Evolutionary conservation across 1,284 basidiomycete genomes (phyloP).

Genomic region (Lignosus rhinocerotis): DNA sequence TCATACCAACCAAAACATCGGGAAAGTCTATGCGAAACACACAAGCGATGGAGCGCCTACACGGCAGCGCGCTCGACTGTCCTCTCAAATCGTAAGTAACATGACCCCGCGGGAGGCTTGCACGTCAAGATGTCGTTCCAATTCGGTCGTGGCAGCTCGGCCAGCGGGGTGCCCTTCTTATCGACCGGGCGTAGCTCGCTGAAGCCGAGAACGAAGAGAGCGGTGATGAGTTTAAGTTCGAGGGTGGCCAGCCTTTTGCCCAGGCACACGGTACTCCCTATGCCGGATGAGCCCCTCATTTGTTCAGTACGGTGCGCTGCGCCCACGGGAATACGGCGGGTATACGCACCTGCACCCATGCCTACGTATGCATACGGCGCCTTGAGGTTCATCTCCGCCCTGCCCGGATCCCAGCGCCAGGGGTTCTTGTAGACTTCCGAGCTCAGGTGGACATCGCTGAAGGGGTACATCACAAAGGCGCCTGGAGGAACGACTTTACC

Average conservation of each 20-base stretch:
- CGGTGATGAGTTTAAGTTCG: conserved; percentile 65
- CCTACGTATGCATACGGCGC: conserved; percentile 64
- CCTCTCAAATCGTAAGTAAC: conserved; percentile 40
- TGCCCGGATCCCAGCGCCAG: conserved; percentile 69
- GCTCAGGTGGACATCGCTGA: conserved; percentile 74
- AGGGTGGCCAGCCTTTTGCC: conserved; percentile 71
- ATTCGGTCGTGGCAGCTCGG: conserved; percentile 56
- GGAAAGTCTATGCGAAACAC: no score
- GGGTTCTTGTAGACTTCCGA: conserved; percentile 68
- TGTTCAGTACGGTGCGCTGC: no score
- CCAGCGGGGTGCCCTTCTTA: conserved; percentile 43
- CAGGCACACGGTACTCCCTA: conserved; percentile 67
- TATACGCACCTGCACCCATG: conserved; percentile 70
- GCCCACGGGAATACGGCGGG: not conserved
- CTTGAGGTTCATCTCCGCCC: conserved; percentile 43
- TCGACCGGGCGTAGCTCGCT: conserved; percentile 54
- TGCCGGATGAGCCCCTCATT: not conserved
- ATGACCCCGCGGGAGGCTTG: conserved; percentile 54
- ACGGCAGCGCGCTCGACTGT: conserved; percentile 4
- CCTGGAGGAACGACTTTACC: conserved; percentile 66
- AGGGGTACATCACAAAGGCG: conserved; percentile 73
- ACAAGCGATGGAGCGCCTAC: not conserved
- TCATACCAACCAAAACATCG: no score
- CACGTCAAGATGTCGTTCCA: conserved; percentile 76
- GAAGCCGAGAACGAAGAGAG: conserved; percentile 64